Evolutionary conservation across 495 filamentous ascomycete species (phyloP).

Genomic region (Xylaria flabelliformis): DNA sequence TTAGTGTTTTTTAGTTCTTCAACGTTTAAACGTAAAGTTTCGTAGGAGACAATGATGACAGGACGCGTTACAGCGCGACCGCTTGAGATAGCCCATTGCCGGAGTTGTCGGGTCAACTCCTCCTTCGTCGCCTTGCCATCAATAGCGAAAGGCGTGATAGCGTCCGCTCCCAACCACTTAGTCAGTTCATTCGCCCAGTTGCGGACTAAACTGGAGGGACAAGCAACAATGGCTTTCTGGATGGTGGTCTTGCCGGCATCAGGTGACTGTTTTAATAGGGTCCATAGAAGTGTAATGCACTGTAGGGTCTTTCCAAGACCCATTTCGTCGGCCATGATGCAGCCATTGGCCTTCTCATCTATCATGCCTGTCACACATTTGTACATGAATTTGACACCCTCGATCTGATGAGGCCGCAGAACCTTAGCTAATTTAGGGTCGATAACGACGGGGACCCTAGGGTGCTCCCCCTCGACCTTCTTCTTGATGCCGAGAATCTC

Average conservation of each 20-base stretch:
- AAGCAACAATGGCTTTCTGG: slow-evolving; percentile 98
- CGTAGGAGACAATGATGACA: slow-evolving; percentile 99
- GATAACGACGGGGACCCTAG: slow-evolving; percentile 95
- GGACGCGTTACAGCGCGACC: slow-evolving; percentile 91
- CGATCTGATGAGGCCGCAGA: slow-evolving; percentile 94
- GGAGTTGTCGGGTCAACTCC: slow-evolving; percentile 85
- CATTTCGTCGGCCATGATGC: slow-evolving; percentile 99
- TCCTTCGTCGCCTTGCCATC: slow-evolving; percentile 97
- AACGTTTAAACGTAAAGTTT: slow-evolving; percentile 89
- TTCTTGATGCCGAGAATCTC: slow-evolving; percentile 97
- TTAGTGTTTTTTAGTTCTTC: slow-evolving; percentile 84
- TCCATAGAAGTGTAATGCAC: slow-evolving; percentile 84
- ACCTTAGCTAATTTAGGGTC: slow-evolving; percentile 92
- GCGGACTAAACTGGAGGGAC: slow-evolving; percentile 91
- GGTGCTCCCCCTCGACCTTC: slow-evolving; percentile 76
- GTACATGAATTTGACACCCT: slow-evolving; percentile 98
- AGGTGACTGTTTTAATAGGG: slow-evolving; percentile 90
- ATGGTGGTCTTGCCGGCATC: slow-evolving; percentile 93
- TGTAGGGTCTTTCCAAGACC: slow-evolving; percentile 91
- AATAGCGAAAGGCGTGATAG: slow-evolving; percentile 91
- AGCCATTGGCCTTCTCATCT: slow-evolving; percentile 92
- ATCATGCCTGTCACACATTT: slow-evolving; percentile 90
- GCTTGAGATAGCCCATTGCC: slow-evolving; percentile 91
- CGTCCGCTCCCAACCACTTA: slow-evolving; percentile 95
- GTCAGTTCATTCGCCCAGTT: slow-evolving; percentile 97